These are phyloP conservation scores for Acacia concinna DNA, from an alignment of 331 rosid genomes.

Conservation along the genomic window DNA sequence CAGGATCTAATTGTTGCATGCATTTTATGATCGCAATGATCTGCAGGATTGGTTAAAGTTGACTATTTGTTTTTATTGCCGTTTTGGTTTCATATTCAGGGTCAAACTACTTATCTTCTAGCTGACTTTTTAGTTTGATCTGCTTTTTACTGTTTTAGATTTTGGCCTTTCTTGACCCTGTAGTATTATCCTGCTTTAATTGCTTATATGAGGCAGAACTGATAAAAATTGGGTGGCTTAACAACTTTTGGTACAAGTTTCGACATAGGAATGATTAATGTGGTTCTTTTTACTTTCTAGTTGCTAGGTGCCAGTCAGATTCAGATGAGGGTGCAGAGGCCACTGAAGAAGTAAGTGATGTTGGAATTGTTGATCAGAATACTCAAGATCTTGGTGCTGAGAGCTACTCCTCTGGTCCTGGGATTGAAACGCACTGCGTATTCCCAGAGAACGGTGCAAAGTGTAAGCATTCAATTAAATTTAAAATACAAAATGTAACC, in stretches of 20 bases:
- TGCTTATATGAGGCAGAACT: neutral
- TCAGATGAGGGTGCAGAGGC: slow-evolving; percentile 49
- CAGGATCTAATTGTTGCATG: slow-evolving; percentile 36
- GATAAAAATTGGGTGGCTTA: neutral
- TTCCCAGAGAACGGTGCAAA: slow-evolving; percentile 74
- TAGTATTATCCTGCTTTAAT: slow-evolving; percentile 10
- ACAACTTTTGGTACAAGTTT: neutral
- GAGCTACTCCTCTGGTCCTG: slow-evolving; percentile 69
- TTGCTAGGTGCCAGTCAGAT: slow-evolving; percentile 69
- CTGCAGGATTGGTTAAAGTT: slow-evolving; percentile 22
- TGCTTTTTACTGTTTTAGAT: neutral
- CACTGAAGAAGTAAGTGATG: slow-evolving; percentile 63
- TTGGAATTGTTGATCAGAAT: slow-evolving; percentile 81
- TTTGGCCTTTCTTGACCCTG: slow-evolving; percentile 8
- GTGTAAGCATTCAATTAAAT: slow-evolving; percentile 35
- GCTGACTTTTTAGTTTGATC: slow-evolving; percentile 16
- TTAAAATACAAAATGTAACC: neutral
- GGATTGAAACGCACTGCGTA: slow-evolving; percentile 67
- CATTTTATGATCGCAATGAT: slow-evolving; percentile 34
- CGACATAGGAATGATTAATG: neutral
- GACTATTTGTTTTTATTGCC: neutral
- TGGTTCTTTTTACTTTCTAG: slow-evolving; percentile 44
- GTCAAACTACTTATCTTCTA: neutral
- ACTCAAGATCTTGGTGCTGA: slow-evolving; percentile 66
- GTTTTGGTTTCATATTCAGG: neutral